Evolutionary conservation across 192 early-diverging fungal species (phyloP).

Genomic region (Umbelopsis sp.): DNA sequence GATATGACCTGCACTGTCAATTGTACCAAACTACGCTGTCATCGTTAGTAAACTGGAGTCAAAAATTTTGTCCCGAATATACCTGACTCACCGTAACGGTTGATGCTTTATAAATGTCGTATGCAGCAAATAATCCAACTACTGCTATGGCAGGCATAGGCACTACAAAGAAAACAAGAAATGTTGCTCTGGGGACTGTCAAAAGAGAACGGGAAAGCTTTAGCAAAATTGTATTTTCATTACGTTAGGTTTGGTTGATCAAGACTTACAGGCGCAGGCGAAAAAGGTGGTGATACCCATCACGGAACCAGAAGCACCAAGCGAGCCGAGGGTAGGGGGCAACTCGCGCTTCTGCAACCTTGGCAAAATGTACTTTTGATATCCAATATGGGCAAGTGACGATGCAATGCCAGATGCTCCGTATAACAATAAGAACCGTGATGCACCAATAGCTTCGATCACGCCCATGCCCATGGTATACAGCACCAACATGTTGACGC

Average conservation of each 20-base stretch:
- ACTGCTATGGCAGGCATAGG: slow-evolving; percentile 54
- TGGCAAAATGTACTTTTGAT: slow-evolving; percentile 44
- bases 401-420: slow-evolving; percentile 42
- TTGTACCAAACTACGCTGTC: slow-evolving; percentile 39
- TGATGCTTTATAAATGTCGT: slow-evolving; percentile 50
- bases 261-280: slow-evolving; percentile 45
- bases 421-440: slow-evolving; percentile 48
- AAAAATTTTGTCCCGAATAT: neutral
- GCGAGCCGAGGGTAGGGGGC: slow-evolving; percentile 37
- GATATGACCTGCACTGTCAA: slow-evolving; percentile 53
- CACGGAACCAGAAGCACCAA: slow-evolving; percentile 50
- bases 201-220: neutral
- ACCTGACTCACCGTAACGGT: slow-evolving; percentile 30
- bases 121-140: slow-evolving; percentile 50
- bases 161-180: slow-evolving; percentile 52
- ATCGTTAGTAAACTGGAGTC: neutral
- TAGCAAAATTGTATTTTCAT: neutral
- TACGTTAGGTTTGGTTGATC: neutral
- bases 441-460: slow-evolving; percentile 43
- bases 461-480: slow-evolving; percentile 50
- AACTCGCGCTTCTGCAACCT: slow-evolving; percentile 28
- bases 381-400: slow-evolving; percentile 39
- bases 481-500: slow-evolving; percentile 52
- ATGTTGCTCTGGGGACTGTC: slow-evolving; percentile 45
- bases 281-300: slow-evolving; percentile 57